A percentile compares a stretch with the other conserved stretches of the same genome.
These are phyloP conservation scores for Sonneratia alba DNA, from an alignment of 345 rosid species.

Conservation along the genomic window DNA sequence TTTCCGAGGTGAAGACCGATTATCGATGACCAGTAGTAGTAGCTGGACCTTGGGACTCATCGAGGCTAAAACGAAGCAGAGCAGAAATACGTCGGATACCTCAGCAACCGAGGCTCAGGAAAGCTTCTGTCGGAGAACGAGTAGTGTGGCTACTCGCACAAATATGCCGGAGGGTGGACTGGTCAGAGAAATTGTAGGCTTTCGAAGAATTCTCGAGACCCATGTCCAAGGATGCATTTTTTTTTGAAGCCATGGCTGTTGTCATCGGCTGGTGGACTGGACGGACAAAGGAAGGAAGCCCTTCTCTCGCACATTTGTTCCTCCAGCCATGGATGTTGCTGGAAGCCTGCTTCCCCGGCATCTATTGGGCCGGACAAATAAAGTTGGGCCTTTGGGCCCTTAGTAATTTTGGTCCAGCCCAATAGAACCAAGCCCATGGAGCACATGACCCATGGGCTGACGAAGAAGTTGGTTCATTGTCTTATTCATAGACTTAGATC, in stretches of 20 bases:
- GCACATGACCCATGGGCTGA: too few relatives aligned
- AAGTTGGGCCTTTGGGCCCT: too few relatives aligned
- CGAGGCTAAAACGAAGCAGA: slow-evolving; percentile 20
- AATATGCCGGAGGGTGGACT: background rate
- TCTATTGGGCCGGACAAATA: too few relatives aligned
- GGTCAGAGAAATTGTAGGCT: background rate
- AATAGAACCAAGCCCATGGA: too few relatives aligned
- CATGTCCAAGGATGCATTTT: slow-evolving; percentile 16
- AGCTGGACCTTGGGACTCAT: slow-evolving; percentile 33
- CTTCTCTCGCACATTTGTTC: too few relatives aligned
- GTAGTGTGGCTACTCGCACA: background rate
- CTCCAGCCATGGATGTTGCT: too few relatives aligned
- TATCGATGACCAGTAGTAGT: slow-evolving; percentile 47
- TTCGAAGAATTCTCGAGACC: slow-evolving; percentile 23
- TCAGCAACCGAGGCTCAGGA: background rate
- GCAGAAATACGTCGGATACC: slow-evolving; percentile 35
- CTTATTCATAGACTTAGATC: too few relatives aligned
- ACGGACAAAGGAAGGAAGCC: too few relatives aligned
- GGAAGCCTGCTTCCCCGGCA: too few relatives aligned
- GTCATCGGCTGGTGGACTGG: background rate
- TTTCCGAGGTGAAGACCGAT: background rate
- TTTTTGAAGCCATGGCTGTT: slow-evolving; percentile 33
- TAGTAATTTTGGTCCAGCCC: too few relatives aligned
- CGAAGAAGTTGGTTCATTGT: too few relatives aligned
- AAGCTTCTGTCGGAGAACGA: background rate